phyloP scores from a whole-genome alignment of 768 basidiomycete genomes.

The Macrocybe gigantea region DNA sequence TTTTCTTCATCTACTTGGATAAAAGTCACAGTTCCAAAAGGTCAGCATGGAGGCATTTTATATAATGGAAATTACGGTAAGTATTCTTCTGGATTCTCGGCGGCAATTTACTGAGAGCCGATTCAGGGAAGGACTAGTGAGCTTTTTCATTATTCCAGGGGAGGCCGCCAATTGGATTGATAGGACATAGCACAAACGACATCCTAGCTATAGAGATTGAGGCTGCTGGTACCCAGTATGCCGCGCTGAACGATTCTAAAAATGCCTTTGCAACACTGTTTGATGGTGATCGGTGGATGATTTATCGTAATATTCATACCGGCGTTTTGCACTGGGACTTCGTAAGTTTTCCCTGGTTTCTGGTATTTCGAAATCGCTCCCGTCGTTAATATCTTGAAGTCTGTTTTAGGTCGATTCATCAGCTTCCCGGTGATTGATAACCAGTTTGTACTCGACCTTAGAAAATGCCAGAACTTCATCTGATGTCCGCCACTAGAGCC shows the following conservation, averaged over 20 bases:
- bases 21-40: constrained; percentile 14
- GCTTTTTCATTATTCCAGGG: constrained; percentile 4
- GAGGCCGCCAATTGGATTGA: neutral
- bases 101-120: neutral
- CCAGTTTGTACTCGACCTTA: constrained; percentile 18
- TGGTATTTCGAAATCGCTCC: neutral
- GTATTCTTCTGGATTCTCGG: constrained; percentile 5
- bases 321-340: constrained; percentile 66
- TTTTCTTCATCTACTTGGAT: constrained; percentile 19
- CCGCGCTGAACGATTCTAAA: constrained; percentile 34
- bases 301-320: constrained; percentile 52
- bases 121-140: constrained; percentile 29
- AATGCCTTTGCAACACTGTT: constrained; percentile 50
- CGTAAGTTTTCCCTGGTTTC: constrained; percentile 30
- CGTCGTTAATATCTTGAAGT: constrained; percentile 27
- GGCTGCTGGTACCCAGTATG: constrained; percentile 53
- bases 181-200: constrained; percentile 43
- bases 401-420: constrained; percentile 59
- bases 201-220: constrained; percentile 58
- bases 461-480: neutral
- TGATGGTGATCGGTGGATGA: constrained; percentile 65
- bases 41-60: constrained; percentile 57
- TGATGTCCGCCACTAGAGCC: constrained; percentile 20
- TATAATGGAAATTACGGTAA: constrained; percentile 70
- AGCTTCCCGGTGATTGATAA: constrained; percentile 46